Evolutionary conservation across 176 grass and related monocot genomes (phyloP), one percentile per base, ranked within the genome.

Genomic region (Avena atlantica): DNA sequence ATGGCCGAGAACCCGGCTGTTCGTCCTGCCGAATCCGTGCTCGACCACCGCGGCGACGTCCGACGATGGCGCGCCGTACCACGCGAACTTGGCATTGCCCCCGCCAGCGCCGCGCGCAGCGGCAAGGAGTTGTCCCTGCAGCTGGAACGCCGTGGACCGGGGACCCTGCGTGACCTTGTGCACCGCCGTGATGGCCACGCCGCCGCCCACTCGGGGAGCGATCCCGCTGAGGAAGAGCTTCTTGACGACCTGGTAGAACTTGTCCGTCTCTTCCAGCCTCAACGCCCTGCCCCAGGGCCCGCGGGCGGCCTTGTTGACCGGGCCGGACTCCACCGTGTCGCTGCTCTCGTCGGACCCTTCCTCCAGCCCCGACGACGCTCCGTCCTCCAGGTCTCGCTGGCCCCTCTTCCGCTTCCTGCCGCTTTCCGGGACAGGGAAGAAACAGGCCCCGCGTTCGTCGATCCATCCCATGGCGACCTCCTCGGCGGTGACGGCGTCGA

Each of bases 381-480:
- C 69, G 24, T 78, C 57, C 58, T 83, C 70, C 60, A 34, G 48
- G 25, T 67, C 69, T 3, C 13, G 48, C 8, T 68, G 66, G 6
- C 9, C 74, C 64, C 79, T 82, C 81, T 55, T 67, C 3, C 82
- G 62, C 72, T 85, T 91, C 76, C 62, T 78, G 1, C 34, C 63
- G 0, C 36, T 25, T 6, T 70, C 78, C 1, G 86, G 83, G 3
- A 55, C 64, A 3, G 93, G 93, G 86, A 98, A 98, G 86, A 95
- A 95, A 84, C 90, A 93, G 9, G 60, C 75, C 27, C 91, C 88
- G 12, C 79, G 87, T 27, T 70, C 81, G 85, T 95, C 96, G 55
- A 98, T 98, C 96, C 96, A 98, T n/a, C 72, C 96, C 17, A 98
- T 84, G 9, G 88, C 36, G 47, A 42, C 79, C 58, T 83, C 81